Percentiles rank a stretch among this genome's conserved stretches.
These are phyloP conservation scores for Hysterangium stoloniferum DNA, from an alignment of 768 basidiomycete genomes.

Conservation along the genomic window DNA sequence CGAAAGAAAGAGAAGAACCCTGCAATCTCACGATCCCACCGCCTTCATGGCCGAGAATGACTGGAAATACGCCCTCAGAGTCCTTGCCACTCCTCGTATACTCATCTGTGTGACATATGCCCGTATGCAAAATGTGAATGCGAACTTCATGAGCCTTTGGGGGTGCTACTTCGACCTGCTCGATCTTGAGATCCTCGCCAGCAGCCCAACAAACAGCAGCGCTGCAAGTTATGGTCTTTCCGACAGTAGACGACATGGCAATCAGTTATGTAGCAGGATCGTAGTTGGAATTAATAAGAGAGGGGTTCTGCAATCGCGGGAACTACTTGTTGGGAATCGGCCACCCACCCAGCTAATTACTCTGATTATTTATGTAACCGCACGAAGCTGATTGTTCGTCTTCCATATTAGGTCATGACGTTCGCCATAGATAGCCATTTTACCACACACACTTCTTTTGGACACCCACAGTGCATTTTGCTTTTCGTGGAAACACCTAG, in stretches of 20 bases:
- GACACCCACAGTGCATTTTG: too few relatives aligned
- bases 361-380: too few relatives aligned
- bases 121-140: conserved; percentile 87
- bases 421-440: too few relatives aligned
- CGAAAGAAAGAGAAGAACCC: conserved; percentile 4
- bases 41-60: conserved; percentile 93
- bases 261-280: not conserved
- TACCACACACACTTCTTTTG: too few relatives aligned
- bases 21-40: conserved; percentile 65
- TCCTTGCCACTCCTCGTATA: conserved; percentile 96
- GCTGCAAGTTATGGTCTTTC: conserved; percentile 78
- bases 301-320: too few relatives aligned
- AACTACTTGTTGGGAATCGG: too few relatives aligned
- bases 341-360: too few relatives aligned
- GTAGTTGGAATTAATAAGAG: not conserved
- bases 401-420: too few relatives aligned
- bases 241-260: conserved; percentile 75
- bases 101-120: conserved; percentile 97
- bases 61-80: conserved; percentile 89
- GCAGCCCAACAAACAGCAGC: conserved; percentile 96
- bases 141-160: conserved; percentile 88
- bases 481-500: too few relatives aligned
- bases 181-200: conserved; percentile 75
- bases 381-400: too few relatives aligned
- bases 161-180: conserved; percentile 91